phyloP scores from a whole-genome alignment of 2,329 filamentous ascomycete species.

The Trichoderma oligosporum region DNA sequence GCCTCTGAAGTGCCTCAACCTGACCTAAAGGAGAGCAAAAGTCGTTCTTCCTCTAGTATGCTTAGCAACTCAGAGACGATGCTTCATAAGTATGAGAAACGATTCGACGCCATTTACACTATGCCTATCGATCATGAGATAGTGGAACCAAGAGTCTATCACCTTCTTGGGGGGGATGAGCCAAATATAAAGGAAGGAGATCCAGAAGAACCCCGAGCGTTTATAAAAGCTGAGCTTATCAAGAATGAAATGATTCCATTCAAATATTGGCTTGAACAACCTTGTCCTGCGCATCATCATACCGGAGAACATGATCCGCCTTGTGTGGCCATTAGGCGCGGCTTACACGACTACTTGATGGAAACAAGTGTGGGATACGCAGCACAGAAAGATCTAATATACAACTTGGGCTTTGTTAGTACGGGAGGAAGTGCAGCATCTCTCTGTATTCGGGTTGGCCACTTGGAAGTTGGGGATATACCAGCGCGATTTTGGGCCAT shows the following conservation, averaged over 20 bases:
- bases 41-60: background rate
- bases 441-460: constrained; percentile 5
- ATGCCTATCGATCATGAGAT: constrained; percentile 1
- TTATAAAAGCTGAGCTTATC: constrained; percentile 8
- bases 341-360: constrained; percentile 16
- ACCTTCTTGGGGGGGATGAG: background rate
- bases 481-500: background rate
- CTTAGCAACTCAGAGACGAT: background rate
- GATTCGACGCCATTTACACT: background rate
- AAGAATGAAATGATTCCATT: constrained; percentile 8
- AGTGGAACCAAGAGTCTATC: constrained; percentile 1
- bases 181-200: background rate
- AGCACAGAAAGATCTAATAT: background rate
- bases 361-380: background rate
- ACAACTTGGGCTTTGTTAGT: constrained; percentile 1
- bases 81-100: constrained; percentile 1
- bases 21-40: background rate
- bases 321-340: constrained; percentile 5
- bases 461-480: background rate
- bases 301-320: background rate
- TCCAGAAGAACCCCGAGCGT: background rate
- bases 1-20: background rate
- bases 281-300: constrained; percentile 4
- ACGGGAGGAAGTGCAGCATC: constrained; percentile 2
- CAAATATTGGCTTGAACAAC: constrained; percentile 15